Evolutionary conservation across 73 alveolate genomes (phyloP).

Genomic region (Paramecium octaurelia): DNA sequence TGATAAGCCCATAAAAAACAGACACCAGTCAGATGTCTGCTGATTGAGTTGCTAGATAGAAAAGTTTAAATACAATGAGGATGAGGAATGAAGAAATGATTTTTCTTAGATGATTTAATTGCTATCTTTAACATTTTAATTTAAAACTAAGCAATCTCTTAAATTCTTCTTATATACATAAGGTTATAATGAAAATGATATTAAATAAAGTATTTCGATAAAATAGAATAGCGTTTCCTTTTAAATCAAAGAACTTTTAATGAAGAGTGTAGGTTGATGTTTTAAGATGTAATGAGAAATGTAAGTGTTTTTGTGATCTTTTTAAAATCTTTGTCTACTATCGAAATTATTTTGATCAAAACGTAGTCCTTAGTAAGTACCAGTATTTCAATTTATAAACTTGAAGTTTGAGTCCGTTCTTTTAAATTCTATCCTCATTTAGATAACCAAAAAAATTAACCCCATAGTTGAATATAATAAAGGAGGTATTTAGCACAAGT

Average conservation of each 20-base stretch:
- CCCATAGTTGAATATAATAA: background rate
- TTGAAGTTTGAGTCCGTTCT: background rate
- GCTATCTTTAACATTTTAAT: background rate
- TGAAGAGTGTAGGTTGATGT: background rate
- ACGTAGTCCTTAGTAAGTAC: background rate
- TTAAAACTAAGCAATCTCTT: background rate
- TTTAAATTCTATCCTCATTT: background rate
- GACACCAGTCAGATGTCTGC: background rate
- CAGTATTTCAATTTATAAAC: background rate
- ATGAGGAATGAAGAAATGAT: background rate
- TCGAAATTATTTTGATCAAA: background rate
- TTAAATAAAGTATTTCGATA: background rate
- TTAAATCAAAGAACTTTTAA: background rate
- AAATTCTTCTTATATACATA: background rate
- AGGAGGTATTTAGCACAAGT: background rate
- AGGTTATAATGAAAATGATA: background rate
- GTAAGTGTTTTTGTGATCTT: background rate
- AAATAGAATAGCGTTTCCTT: background rate
- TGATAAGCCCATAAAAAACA: background rate
- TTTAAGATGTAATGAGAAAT: background rate
- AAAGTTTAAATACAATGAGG: background rate
- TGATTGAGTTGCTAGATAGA: background rate
- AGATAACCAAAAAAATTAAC: background rate
- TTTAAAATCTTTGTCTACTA: background rate
- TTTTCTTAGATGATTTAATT: background rate